Base-by-base conservation (phyloP, 805 yeast species). In the Kazachstania viticola region DNA sequence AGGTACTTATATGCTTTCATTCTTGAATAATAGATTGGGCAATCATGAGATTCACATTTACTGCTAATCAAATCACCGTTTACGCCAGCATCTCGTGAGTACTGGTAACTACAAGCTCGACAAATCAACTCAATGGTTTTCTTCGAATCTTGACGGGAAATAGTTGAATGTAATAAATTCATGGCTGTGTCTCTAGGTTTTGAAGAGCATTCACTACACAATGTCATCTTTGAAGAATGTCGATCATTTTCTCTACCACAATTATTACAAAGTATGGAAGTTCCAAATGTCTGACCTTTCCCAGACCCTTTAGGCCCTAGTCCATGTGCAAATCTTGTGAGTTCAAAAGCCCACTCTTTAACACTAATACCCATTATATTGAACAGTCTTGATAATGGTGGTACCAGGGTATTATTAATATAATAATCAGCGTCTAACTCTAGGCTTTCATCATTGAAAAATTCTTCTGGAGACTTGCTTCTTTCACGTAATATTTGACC, bases 381-480 rank as follows among this genome's bases (percentile, higher is more conserved):
- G 54, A 91, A 81, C 2, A 88, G 60, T 36, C 98, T 60, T 40
- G 83, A 93, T 33, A 91, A 57, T 0, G 98, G 97, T 2, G 98
- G 97, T 7, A 88, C 73, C 29, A 91, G 55, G 2, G 83, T 83
- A 46, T 82, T 79, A 3, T 70, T 69, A 29, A 91, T 84, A 54
- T 91, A 91, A 49, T 91, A 91, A 25, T 81, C 84, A 14, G 78
- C 66, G 46, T 91, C 98, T 14, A 91, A 51, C 29, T 63, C 67
- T 34, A 67, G 49, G 18, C 40, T 49, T 27, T 38, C 45, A 34
- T 62, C 38, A 1, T 56, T 45, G n/a, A 87, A 49, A 38, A 78
- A 72, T 21, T 76, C 85, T 32, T 71, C 77, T 0, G 97, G 96
- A 0, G 91, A 61, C 3, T 82, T 65, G 34, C 88, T 79, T 16